Base-by-base conservation (phyloP, 768 basidiomycete genomes). In the Suillus ampliporus region DNA sequence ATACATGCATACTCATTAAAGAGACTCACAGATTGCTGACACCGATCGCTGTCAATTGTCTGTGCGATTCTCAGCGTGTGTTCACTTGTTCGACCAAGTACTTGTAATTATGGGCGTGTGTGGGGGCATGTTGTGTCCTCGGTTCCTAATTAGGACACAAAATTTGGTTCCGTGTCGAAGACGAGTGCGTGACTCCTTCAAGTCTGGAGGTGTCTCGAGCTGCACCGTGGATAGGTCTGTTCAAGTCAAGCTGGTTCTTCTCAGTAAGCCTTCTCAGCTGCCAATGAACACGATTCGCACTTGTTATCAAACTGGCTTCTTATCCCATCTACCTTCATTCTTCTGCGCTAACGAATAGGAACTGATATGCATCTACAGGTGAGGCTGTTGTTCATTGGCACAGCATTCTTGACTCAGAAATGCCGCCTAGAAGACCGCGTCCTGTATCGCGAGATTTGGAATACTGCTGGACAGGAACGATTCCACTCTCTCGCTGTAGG, bases 241-340 rank as follows among this genome's bases (percentile, higher is more conserved):
- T 8, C 96, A 98, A 79, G 97, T 99, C 66, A 99, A 99, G 78
- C 89, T 98, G 52, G 97, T 98, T 64, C 85, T 98, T n/a, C 85
- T 99, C 66, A 96, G 96, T 95, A 69, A 73, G 88, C 72, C 40
- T 65, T 44, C n/a, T n/a, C n/a, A 21, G 43, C 43, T 40, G 15
- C 38, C 38, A 40, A 14, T 40, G 5, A 15, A 10, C 41, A 6
- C 35, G 1, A 37, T 37, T 37, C 4, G 19, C 41, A n/a, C 8
- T 43, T 1, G 8, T 2, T 10, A 43, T n/a, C 41, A 43, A 43
- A 43, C 8, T 43, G 41, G 8, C 41, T 43, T 43, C 17, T 19
- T 19, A 41, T 19, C 19, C 19, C 41, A 43, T 17, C 9, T 43
- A 4, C 19, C 17, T 41, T 41, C 41, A 19, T 15, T 41, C 17